Base-by-base conservation (phyloP, 139 green algal genomes). In the Closterium sp. region DNA sequence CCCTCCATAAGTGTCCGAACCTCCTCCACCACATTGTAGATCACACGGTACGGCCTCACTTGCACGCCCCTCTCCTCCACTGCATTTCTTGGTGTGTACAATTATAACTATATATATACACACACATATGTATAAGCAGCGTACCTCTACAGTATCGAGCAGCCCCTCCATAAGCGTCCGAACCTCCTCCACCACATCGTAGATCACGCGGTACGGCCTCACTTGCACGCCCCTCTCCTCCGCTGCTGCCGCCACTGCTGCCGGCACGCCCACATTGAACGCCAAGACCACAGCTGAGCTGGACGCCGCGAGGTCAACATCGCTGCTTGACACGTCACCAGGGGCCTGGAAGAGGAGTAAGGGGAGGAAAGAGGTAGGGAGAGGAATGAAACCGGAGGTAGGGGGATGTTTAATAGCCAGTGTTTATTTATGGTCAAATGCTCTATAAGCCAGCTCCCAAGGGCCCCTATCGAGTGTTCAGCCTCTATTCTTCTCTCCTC, bases 11-110 rank as follows among this genome's bases (percentile, higher is more conserved):
- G 95, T 3, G 95, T 96, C 36, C 97, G 97, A 33, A 99, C 95
- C 88, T 99, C 97, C 91, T 99, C 97, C 21, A 99, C 95, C 19
- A 99, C 94, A 89, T 97, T 95, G 94, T 99, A 99, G 93, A 99
- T 99, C 91, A 99, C 96, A 69, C 94, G 91, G 95, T 97, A 97
- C 19, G 93, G 93, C 33, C 90, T 91, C 43, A 98, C 88, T 32
- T 96, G 91, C 96, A 94, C 90, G 0, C 89, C 55, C 84, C 90
- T 36, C 23, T n/a, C 25, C 16, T 94, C 86, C 9, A 89, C 88
- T 28, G 23, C 9, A 23, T 84, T 84, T n/a, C n/a, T n/a, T n/a
- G n/a, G n/a, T n/a, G n/a, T n/a, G n/a, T n/a, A n/a, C n/a, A n/a
- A n/a, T n/a, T n/a, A n/a, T 5, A 23, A 28, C 0, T 69, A 25